Evolutionary conservation across 768 basidiomycete genomes (phyloP), one percentile per base, ranked within the genome.

Genomic region (Lactarius hengduanensis): DNA sequence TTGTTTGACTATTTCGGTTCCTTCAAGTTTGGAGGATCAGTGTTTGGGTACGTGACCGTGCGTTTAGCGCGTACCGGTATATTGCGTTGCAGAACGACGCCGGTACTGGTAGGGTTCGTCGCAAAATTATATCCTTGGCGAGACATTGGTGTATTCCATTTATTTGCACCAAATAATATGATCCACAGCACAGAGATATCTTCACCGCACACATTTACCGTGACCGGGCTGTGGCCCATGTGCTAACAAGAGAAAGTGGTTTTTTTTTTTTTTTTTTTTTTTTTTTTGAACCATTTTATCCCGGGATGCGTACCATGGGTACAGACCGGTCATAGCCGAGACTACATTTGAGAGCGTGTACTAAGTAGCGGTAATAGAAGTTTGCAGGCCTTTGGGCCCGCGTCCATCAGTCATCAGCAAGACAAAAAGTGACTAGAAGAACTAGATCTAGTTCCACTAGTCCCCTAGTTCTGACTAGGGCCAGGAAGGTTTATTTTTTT

Each of bases 121-220:
- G 71, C 90, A 93, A 73, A 94, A 96, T 76, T 98, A 99, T 79
- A 98, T 98, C 82, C 78, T 97, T 26, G 97, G 97, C 6, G 97
- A 99, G 81, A 94, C 89, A 72, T 90, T 97, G 89, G 86, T 86
- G 65, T 40, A 81, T 53, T 4, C 13, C 50, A 26, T 2, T 15
- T 15, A 1, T 5, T 56, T 45, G 16, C 28, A 28, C 18, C 50
- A 18, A 59, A 36, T 26, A 8, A 26, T 53, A 3, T 64, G n/a
- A n/a, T n/a, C 6, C 40, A 3, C 62, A 86, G 86, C 91, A 92
- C 68, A 91, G 90, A 38, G 93, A 94, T 73, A 94, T 96, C 67
- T 96, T 96, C 77, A 95, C 93, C 6, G 92, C 94, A 32, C 96
- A 96, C 74, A 96, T 96, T 94, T 98, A 96, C 74, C 83, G 96